These are phyloP conservation scores for Ganoderma meredithae DNA, from an alignment of 1,284 basidiomycete species.

Conservation along the genomic window DNA sequence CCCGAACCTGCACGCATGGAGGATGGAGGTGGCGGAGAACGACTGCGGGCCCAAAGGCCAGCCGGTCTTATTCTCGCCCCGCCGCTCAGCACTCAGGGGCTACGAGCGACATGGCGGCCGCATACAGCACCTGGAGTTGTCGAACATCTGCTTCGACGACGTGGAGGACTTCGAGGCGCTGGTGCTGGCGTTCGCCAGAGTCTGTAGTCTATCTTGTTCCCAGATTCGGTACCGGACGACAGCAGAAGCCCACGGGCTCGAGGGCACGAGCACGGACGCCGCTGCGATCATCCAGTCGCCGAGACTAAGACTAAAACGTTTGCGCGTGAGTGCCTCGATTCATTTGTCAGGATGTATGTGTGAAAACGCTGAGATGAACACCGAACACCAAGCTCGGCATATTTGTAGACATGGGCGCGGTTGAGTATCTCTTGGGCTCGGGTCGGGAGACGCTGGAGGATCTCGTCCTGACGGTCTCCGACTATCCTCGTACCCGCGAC, in stretches of 20 bases:
- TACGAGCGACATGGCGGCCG: background rate
- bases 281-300: background rate
- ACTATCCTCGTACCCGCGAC: background rate
- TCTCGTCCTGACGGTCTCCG: background rate
- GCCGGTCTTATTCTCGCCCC: background rate
- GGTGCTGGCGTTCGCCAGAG: background rate
- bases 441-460: background rate
- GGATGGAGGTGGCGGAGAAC: background rate
- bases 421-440: background rate
- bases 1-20: background rate
- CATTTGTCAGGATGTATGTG: background rate
- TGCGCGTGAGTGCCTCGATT: background rate
- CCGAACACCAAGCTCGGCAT: background rate
- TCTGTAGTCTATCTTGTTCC: background rate
- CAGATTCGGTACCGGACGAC: background rate
- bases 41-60: background rate
- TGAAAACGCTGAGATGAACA: background rate
- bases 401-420: background rate
- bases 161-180: background rate
- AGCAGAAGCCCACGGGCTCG: background rate
- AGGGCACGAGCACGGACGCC: background rate
- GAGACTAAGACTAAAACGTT: constrained; percentile 1
- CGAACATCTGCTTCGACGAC: background rate
- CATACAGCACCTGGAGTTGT: background rate
- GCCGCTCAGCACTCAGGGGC: background rate